A percentile compares a stretch with the other conserved stretches of the same genome.
Conservation (phyloP, 106 monocot genomes). For the Phalaenopsis equestris region DNA sequence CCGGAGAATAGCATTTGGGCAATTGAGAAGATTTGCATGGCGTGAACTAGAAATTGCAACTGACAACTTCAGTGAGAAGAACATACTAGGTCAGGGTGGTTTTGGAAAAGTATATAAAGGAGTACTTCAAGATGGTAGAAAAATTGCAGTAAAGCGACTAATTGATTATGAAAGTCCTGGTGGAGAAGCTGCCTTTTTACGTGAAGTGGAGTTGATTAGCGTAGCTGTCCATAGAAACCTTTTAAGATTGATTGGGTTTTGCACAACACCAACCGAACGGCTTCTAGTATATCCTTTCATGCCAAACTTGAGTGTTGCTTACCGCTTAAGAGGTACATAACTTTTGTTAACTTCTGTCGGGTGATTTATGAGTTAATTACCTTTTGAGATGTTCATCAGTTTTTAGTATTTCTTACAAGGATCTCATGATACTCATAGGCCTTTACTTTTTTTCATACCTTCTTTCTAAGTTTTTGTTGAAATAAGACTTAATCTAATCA, state of each 20-base stretch:
- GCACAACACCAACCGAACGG: slow-evolving; percentile 55
- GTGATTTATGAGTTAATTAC: slow-evolving; percentile 1
- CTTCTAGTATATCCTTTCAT: slow-evolving; percentile 64
- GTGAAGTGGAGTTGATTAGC: slow-evolving; percentile 70
- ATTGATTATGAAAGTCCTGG: slow-evolving; percentile 65
- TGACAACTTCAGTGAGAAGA: slow-evolving; percentile 60
- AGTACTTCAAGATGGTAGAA: slow-evolving; percentile 46
- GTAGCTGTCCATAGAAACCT: slow-evolving; percentile 68
- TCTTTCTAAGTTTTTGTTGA: neutral
- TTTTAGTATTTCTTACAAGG: neutral
- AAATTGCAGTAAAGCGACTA: slow-evolving; percentile 63
- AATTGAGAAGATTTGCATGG: slow-evolving; percentile 74
- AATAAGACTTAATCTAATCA: neutral
- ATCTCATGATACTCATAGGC: neutral
- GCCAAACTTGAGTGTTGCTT: slow-evolving; percentile 70
- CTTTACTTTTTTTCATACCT: neutral
- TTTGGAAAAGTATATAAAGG: slow-evolving; percentile 76
- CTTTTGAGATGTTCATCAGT: neutral
- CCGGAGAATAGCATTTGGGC: slow-evolving; percentile 65
- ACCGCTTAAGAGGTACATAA: slow-evolving; percentile 50
- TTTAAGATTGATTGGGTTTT: slow-evolving; percentile 60
- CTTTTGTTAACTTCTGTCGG: neutral
- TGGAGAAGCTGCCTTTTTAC: slow-evolving; percentile 65
- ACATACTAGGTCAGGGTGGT: slow-evolving; percentile 70
- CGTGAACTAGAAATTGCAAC: slow-evolving; percentile 72